These are phyloP conservation scores for Grosmannia clavigera DNA, from an alignment of 2,329 filamentous ascomycete genomes.

Conservation along the genomic window DNA sequence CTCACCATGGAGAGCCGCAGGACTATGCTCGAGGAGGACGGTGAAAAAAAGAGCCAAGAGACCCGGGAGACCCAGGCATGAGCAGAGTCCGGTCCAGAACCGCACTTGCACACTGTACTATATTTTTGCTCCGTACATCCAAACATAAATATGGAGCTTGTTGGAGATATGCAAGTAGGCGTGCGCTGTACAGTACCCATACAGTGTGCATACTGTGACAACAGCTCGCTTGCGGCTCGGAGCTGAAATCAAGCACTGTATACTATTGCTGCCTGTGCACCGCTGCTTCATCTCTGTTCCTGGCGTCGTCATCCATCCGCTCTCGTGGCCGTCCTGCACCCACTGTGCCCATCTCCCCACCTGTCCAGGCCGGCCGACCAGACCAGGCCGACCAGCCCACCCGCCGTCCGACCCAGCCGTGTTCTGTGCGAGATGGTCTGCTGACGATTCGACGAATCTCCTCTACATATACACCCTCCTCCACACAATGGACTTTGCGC, in stretches of 20 bases:
- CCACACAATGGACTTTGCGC: slow-evolving; percentile 73
- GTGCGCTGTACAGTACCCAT: background rate
- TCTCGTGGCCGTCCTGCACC: background rate
- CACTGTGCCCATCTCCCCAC: background rate
- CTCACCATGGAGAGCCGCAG: slow-evolving; percentile 75
- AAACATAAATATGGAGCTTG: too few species aligned
- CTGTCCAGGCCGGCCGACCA: background rate
- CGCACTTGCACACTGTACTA: background rate
- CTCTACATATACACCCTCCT: too few species aligned
- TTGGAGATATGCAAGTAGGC: background rate
- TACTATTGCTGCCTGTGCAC: background rate
- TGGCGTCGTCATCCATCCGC: background rate
- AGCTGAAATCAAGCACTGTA: background rate
- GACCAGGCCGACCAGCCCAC: background rate
- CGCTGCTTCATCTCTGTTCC: background rate
- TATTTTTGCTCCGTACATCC: background rate
- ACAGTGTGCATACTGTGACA: background rate
- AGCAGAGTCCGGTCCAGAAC: background rate
- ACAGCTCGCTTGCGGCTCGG: background rate
- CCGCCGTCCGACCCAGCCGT: background rate
- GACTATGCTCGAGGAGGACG: slow-evolving; percentile 60
- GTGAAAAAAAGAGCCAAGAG: slow-evolving; percentile 13
- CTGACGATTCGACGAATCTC: too few species aligned
- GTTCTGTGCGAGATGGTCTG: background rate
- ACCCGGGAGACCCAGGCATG: slow-evolving; percentile 9